Evolutionary conservation across 768 basidiomycete genomes (phyloP), one percentile per base, ranked within the genome.

Genomic region (Suillus plorans): DNA sequence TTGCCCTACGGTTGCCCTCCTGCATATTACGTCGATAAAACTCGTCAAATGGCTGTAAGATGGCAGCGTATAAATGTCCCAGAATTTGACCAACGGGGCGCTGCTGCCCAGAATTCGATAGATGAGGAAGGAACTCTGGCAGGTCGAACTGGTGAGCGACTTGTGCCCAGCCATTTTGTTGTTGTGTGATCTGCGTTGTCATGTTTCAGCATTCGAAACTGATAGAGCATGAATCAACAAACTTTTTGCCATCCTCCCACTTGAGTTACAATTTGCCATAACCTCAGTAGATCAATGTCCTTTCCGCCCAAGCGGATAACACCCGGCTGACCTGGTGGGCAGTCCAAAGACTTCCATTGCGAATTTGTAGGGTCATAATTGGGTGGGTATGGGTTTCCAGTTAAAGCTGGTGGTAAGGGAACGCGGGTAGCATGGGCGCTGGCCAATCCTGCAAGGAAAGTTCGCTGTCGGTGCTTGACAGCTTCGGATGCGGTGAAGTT

Each of bases 391-490:
- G 82, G 79, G 57, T 86, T 70, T 55, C 90, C 89, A 12, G 89
- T 92, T 66, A 94, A 80, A 20, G 83, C 74, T n/a, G 90, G 90
- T 3, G 93, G 93, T 4, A 94, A 80, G 59, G 92, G 91, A n/a
- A 76, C 81, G 53, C 84, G 83, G 65, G 80, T 80, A 60, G 77
- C 71, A 83, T 90, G 89, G 63, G 89, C 69, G 58, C 76, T 83
- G 62, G 87, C 86, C 45, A 94, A 84, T 60, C 84, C 81, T 50
- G 72, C 68, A 63, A 91, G 80, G 77, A 92, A 93, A 66, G 78
- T 74, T 37, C 84, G 84, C 64, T 85, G 86, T 62, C 86, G 85
- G 58, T 84, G 82, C 70, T 86, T 85, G 64, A 82, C 69, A 70
- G 80, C 64, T 50, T 78, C 69, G 62, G 77, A 69, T 71, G 73